Evolutionary conservation across 805 yeast genomes (phyloP).

Genomic region (Kuraishia molischiana): DNA sequence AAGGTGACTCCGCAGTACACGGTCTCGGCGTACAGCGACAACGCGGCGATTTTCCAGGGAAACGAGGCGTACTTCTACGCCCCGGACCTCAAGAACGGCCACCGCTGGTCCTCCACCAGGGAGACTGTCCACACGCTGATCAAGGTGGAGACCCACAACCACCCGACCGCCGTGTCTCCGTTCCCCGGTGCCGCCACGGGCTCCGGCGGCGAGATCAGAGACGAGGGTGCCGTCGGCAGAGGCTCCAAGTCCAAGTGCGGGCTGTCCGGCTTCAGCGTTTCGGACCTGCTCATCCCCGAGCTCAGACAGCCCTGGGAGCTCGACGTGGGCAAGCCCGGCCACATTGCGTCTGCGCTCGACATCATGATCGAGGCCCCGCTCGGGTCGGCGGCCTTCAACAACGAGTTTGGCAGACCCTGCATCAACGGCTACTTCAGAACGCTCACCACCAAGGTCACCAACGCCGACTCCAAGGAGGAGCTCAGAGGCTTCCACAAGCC

Average conservation of each 20-base stretch:
- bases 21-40: constrained; percentile 90
- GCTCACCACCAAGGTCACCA: constrained; percentile 67
- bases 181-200: constrained; percentile 99
- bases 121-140: constrained; percentile 85
- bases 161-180: constrained; percentile 98
- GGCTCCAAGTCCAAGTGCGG: constrained; percentile 98
- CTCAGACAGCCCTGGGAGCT: constrained; percentile 93
- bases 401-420: constrained; percentile 98
- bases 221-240: constrained; percentile 98
- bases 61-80: constrained; percentile 67
- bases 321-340: constrained; percentile 81
- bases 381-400: constrained; percentile 97
- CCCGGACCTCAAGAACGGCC: constrained; percentile 57
- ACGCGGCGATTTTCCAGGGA: constrained; percentile 93
- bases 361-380: constrained; percentile 96
- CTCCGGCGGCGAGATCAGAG: constrained; percentile 99
- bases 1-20: constrained; percentile 71
- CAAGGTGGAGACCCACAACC: constrained; percentile 98
- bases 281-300: constrained; percentile 82
- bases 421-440: constrained; percentile 96
- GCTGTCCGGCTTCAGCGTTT: constrained; percentile 82
- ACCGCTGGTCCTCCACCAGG: constrained; percentile 61
- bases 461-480: constrained; percentile 54
- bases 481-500: constrained; percentile 97
- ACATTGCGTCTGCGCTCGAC: constrained; percentile 86